phyloP scores from a whole-genome alignment of 2,329 filamentous ascomycete genomes.

The Thermothelomyces thermophilus region DNA sequence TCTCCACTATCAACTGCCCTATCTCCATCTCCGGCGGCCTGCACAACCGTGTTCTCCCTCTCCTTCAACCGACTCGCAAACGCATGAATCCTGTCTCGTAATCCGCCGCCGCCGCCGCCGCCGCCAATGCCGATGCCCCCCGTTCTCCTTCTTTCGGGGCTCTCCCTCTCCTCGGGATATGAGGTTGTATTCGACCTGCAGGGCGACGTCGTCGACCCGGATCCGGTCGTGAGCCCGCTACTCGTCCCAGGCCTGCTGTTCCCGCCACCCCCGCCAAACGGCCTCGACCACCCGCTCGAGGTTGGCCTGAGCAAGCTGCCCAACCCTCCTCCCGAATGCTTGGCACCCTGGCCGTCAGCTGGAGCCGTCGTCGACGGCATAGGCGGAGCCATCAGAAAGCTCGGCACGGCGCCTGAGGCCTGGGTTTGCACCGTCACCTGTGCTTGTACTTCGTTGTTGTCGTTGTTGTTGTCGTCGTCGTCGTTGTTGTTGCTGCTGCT shows the following conservation, averaged over 20 bases:
- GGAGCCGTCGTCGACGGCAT: conserved; percentile 20
- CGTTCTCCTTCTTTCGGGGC: conserved; percentile 25
- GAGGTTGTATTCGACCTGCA: not conserved
- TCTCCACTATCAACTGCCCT: conserved; percentile 2
- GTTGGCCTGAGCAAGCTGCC: conserved; percentile 19
- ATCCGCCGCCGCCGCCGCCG: conserved; percentile 26
- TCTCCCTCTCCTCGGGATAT: not conserved
- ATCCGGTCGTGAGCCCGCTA: conserved; percentile 6
- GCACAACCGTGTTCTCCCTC: conserved; percentile 23
- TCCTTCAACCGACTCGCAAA: conserved; percentile 25
- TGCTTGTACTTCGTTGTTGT: not conserved
- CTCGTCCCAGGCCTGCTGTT: conserved; percentile 15
- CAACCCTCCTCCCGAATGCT: conserved; percentile 8
- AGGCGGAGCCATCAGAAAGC: conserved; percentile 30
- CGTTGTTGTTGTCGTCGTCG: too few species aligned
- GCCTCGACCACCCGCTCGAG: conserved; percentile 22
- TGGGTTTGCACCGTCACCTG: conserved; percentile 23
- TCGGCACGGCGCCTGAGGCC: conserved; percentile 24
- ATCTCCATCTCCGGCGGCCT: conserved; percentile 22
- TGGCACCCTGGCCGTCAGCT: conserved; percentile 20
- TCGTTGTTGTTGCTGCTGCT: too few species aligned
- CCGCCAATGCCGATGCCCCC: conserved; percentile 5
- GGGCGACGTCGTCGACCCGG: not conserved
- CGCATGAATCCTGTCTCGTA: conserved; percentile 34
- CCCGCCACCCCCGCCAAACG: conserved; percentile 15